phyloP scores from a whole-genome alignment of 1,284 basidiomycete species.

The Boletus smithii region DNA sequence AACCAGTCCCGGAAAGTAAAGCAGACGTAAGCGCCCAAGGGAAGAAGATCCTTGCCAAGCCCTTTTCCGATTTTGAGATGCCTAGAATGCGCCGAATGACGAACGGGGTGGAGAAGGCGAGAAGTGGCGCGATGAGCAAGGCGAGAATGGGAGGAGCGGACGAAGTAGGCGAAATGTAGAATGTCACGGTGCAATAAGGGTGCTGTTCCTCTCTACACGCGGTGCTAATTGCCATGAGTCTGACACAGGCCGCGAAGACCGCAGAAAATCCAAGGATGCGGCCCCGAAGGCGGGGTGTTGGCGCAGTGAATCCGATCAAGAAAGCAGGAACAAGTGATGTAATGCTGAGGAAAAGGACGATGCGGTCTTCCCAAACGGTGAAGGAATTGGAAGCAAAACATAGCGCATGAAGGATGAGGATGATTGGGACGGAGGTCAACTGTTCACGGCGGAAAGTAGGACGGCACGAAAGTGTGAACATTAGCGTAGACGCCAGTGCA shows the following conservation, averaged over 20 bases:
- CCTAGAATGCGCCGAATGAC: constrained; percentile 57
- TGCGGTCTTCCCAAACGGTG: constrained; percentile 92
- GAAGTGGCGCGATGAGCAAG: constrained; percentile 37
- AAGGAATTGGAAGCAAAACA: constrained; percentile 91
- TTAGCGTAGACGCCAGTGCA: constrained; percentile 20
- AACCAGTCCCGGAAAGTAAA: constrained; percentile 56
- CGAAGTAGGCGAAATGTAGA: constrained; percentile 71
- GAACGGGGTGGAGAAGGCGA: constrained; percentile 51
- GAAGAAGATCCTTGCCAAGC: constrained; percentile 65
- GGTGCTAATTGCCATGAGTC: constrained; percentile 73
- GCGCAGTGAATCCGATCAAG: constrained; percentile 60
- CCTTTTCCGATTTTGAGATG: constrained; percentile 72
- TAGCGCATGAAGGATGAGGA: constrained; percentile 64
- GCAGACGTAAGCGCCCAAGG: constrained; percentile 55
- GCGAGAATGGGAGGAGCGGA: constrained; percentile 60
- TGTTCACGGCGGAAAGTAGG: constrained; percentile 11
- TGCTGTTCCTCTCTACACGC: constrained; percentile 96
- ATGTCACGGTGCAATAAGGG: constrained; percentile 82
- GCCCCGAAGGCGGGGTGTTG: constrained; percentile 64
- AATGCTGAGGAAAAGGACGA: constrained; percentile 72
- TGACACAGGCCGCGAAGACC: constrained; percentile 66
- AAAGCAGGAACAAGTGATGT: constrained; percentile 60
- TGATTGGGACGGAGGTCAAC: constrained; percentile 40
- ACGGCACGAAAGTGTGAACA: constrained; percentile 11
- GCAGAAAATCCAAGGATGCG: constrained; percentile 73